A percentile compares a stretch with the other conserved stretches of the same genome.
Evolutionary conservation across 2,329 filamentous ascomycete genomes (phyloP).

Genomic region (Penicillium sp.): DNA sequence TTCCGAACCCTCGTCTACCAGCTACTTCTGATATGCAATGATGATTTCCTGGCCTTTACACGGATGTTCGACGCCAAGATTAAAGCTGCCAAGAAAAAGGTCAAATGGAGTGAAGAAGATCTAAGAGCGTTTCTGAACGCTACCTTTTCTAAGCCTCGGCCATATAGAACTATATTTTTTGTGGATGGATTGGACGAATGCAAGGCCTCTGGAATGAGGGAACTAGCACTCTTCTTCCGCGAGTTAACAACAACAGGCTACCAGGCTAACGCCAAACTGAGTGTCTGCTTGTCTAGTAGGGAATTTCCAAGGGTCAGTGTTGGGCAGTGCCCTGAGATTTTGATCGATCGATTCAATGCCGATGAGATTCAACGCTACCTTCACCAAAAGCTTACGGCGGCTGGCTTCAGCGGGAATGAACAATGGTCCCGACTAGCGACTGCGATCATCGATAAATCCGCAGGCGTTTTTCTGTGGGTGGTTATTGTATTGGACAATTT

Average conservation of each 20-base stretch:
- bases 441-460: background rate
- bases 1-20: background rate
- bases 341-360: too few relatives aligned
- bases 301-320: conserved; percentile 1
- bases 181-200: conserved; percentile 3
- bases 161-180: background rate
- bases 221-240: background rate
- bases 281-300: background rate
- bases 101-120: background rate
- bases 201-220: background rate
- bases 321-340: background rate
- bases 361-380: too few relatives aligned
- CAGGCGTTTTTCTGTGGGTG: background rate
- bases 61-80: background rate
- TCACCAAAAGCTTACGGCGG: too few relatives aligned
- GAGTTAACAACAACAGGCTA: background rate
- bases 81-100: background rate
- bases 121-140: background rate
- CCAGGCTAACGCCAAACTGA: background rate
- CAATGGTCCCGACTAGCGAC: too few relatives aligned
- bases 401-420: too few relatives aligned
- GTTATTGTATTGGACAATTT: background rate
- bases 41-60: background rate
- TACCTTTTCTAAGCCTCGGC: background rate
- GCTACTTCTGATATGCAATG: background rate